Conservation (phyloP, 257 asterid species). For the Hygrophila difformis region DNA sequence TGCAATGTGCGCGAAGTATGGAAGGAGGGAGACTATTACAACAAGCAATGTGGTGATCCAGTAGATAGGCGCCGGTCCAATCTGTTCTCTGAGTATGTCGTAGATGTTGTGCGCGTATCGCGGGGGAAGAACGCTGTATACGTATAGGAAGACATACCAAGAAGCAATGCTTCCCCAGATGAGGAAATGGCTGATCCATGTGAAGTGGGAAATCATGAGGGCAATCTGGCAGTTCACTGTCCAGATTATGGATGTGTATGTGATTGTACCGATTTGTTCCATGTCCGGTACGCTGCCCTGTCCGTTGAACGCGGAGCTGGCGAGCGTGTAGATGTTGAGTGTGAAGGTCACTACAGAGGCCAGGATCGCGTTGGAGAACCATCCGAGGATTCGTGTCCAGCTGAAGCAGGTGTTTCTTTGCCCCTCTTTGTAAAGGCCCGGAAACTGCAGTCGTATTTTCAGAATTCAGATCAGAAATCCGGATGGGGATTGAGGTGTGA, state of each 20-base stretch:
- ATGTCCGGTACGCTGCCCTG: constrained; percentile 87
- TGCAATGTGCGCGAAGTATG: constrained; percentile 71
- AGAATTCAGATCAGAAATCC: too few relatives aligned
- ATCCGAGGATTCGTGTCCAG: constrained; percentile 82
- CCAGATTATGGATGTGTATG: constrained; percentile 92
- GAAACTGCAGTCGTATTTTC: too few relatives aligned
- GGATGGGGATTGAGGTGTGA: too few relatives aligned
- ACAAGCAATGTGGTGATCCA: constrained; percentile 78
- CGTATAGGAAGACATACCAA: constrained; percentile 75
- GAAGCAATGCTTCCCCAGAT: constrained; percentile 57
- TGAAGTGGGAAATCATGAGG: constrained; percentile 84
- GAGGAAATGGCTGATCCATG: constrained; percentile 82
- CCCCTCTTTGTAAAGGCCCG: constrained; percentile 93
- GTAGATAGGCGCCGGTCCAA: constrained; percentile 88
- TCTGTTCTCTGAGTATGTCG: constrained; percentile 46
- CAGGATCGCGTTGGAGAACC: constrained; percentile 89
- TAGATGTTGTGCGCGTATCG: constrained; percentile 39
- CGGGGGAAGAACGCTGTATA: constrained; percentile 44
- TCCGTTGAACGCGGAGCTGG: constrained; percentile 72
- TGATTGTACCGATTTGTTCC: constrained; percentile 71
- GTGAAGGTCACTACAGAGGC: constrained; percentile 65
- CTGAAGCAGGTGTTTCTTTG: constrained; percentile 79
- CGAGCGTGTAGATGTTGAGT: constrained; percentile 64
- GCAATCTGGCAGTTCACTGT: constrained; percentile 88
- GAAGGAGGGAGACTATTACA: constrained; percentile 55